phyloP scores from a whole-genome alignment of 768 basidiomycete species.

The Mycena venus region DNA sequence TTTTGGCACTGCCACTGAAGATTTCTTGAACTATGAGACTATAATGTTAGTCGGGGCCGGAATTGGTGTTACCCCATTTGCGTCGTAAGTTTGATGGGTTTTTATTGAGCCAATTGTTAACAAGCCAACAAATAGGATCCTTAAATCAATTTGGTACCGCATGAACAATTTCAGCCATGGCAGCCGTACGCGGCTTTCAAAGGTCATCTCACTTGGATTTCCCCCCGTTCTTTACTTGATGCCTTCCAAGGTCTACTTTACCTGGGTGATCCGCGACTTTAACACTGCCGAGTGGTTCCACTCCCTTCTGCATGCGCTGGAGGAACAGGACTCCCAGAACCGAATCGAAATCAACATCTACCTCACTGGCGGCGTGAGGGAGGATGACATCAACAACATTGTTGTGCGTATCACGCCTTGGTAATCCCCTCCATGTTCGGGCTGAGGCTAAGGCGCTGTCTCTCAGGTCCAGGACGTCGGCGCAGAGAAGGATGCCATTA shows the following conservation, averaged over 20 bases:
- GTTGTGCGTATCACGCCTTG: constrained; percentile 62
- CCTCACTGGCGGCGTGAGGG: constrained; percentile 90
- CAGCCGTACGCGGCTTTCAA: constrained; percentile 86
- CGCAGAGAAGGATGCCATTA: constrained; percentile 93
- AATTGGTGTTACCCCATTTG: constrained; percentile 97
- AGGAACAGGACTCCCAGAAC: constrained; percentile 90
- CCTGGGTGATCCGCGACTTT: constrained; percentile 96
- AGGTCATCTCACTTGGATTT: constrained; percentile 55
- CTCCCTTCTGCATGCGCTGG: constrained; percentile 91
- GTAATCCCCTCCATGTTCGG: not conserved
- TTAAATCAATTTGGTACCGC: constrained; percentile 96
- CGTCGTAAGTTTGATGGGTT: constrained; percentile 72
- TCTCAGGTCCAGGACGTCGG: constrained; percentile 88
- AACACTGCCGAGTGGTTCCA: constrained; percentile 95
- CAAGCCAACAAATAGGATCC: constrained; percentile 62
- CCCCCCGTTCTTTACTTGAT: not conserved
- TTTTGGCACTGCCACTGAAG: constrained; percentile 93
- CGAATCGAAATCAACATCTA: constrained; percentile 96
- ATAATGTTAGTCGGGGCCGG: constrained; percentile 92
- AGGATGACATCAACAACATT: constrained; percentile 95
- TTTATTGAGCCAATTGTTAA: not conserved
- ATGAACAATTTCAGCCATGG: constrained; percentile 88
- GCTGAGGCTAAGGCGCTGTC: not conserved
- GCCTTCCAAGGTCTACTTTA: constrained; percentile 77
- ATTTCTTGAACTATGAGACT: constrained; percentile 92